Evolutionary conservation across 345 rosid species (phyloP), one percentile per base, ranked within the genome.

Genomic region (Heritiera fomes): DNA sequence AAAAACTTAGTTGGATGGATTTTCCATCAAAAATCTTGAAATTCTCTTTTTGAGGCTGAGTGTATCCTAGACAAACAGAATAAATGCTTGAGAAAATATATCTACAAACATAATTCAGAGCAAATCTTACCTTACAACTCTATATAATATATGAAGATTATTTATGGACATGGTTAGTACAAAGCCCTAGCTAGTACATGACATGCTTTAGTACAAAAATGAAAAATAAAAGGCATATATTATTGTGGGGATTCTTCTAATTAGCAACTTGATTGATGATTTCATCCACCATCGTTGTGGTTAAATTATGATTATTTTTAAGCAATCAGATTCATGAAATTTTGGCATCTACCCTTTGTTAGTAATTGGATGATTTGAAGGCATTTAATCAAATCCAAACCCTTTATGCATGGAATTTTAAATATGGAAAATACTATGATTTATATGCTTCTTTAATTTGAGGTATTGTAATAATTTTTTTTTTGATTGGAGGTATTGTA

Each of bases 351-450:
- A 20, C 70, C 70, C 23, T 10, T 68, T 45, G 53, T 46, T 46
- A 18, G 9, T 47, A 68, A 45, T 65, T 38, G 23, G 47, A 28
- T 61, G 66, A 61, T 41, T 41, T 47, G 38, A 23, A n/a, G 28
- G 49, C 70, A 63, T 63, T 20, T 63, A n/a, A 68, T 46, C 73
- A 45, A 68, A 45, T 20, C 73, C 73, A 20, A 45, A 45, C 45
- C 34, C 34, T 40, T 66, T 13, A 38, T 17, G 12, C 32, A 62
- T 32, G 17, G 67, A 1, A 13, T 62, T 62, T 13, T 62, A n/a
- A n/a, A 20, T 34, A 43, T 43, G 8, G 6, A 43, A 43, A 43
- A 43, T 43, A 5, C 45, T 6, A 43, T 43, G 45, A 43, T 43
- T 40, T 23, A 23, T 23, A 0, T 23, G 28, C 28, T 23, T 23